Conservation (phyloP, 106 monocot genomes). For the Acorus gramineus region DNA sequence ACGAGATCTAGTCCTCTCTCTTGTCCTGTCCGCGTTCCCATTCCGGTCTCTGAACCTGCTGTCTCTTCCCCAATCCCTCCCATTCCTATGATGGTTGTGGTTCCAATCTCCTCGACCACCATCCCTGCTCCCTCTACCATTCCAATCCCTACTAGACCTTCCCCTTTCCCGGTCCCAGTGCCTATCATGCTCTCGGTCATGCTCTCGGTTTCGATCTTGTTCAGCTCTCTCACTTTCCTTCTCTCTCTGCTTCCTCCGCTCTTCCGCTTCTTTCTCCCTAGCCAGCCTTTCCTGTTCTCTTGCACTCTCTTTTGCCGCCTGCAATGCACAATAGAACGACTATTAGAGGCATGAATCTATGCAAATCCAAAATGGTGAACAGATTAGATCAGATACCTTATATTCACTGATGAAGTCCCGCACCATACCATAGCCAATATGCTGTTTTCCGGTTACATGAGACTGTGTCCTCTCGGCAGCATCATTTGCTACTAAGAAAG, state of each 20-base stretch:
- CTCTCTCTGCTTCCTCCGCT: conserved; percentile 44
- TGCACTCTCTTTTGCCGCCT: conserved; percentile 70
- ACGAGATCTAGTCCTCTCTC: conserved; percentile 70
- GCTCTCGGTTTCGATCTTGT: conserved; percentile 22
- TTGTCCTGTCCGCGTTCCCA: conserved; percentile 35
- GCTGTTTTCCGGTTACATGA: conserved; percentile 95
- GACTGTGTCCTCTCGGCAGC: conserved; percentile 92
- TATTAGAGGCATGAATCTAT: too few relatives aligned
- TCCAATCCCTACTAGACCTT: conserved; percentile 36
- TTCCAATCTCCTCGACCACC: conserved; percentile 46
- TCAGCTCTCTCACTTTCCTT: conserved; percentile 37
- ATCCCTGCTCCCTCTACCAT: conserved; percentile 47
- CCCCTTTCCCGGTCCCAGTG: conserved; percentile 33
- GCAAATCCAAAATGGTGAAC: background rate
- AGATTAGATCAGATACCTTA: conserved; percentile 41
- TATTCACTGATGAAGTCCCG: conserved; percentile 78
- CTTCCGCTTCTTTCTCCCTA: conserved; percentile 74
- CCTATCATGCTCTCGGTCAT: conserved; percentile 34
- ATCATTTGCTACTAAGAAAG: conserved; percentile 94
- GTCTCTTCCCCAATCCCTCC: conserved; percentile 62
- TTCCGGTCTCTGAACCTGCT: conserved; percentile 28
- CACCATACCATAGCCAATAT: conserved; percentile 95
- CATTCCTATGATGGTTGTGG: conserved; percentile 45
- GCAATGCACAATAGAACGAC: background rate
- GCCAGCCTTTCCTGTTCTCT: conserved; percentile 65